Evolutionary conservation across 1,284 basidiomycete species (phyloP).

Genomic region (Ganoderma resinaceum): DNA sequence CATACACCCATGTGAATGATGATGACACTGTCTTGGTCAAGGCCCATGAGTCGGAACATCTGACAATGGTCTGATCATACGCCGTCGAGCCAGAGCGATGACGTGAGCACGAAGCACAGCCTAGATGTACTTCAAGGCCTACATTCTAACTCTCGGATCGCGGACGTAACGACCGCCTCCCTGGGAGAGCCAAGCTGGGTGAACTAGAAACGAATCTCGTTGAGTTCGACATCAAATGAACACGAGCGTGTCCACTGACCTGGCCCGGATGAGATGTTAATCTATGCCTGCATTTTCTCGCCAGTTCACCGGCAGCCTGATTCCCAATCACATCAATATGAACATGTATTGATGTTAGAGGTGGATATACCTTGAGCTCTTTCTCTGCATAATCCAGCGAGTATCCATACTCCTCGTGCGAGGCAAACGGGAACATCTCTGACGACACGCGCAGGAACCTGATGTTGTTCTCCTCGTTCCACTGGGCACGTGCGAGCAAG

Average conservation of each 20-base stretch:
- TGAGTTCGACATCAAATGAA: not conserved
- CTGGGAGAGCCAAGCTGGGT: constrained; percentile 86
- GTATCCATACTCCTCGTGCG: constrained; percentile 84
- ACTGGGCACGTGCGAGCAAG: constrained; percentile 49
- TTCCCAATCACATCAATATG: not conserved
- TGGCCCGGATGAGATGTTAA: constrained; percentile 87
- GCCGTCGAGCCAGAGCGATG: not conserved
- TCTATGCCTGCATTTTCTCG: constrained; percentile 79
- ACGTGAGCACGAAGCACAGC: too few relatives aligned
- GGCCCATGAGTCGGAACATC: constrained; percentile 86
- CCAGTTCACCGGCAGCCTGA: constrained; percentile 72
- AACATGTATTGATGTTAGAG: constrained; percentile 17
- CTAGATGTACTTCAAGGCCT: constrained; percentile 10
- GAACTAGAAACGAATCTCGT: constrained; percentile 54
- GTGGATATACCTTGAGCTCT: constrained; percentile 48
- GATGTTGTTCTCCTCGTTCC: constrained; percentile 84
- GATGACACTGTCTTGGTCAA: constrained; percentile 79
- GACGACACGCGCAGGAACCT: constrained; percentile 86
- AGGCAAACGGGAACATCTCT: constrained; percentile 93
- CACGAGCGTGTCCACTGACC: constrained; percentile 16
- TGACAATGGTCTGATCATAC: constrained; percentile 70
- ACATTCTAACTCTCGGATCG: constrained; percentile 80
- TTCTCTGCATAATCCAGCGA: constrained; percentile 72
- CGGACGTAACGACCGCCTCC: constrained; percentile 74
- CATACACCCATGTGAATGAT: constrained; percentile 75